A percentile compares a stretch with the other conserved stretches of the same genome.
Conservation (phyloP, 805 yeast genomes). For the Yarrowia keelungensis region DNA sequence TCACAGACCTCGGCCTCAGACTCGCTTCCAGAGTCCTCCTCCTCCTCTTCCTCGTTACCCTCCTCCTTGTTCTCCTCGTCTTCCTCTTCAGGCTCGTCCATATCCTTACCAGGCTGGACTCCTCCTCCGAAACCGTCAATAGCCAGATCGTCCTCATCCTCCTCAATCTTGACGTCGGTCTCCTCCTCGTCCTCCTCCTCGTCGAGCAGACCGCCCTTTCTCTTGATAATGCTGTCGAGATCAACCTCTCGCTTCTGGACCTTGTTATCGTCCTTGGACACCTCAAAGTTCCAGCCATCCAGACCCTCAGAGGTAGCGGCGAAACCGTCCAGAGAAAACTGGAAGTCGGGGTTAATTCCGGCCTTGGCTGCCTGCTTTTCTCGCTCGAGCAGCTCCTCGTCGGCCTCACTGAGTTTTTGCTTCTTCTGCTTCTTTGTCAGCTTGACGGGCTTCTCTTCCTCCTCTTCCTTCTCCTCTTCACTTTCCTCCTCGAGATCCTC, state of each 20-base stretch:
- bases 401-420: constrained; percentile 45
- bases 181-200: constrained; percentile 53
- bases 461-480: constrained; percentile 44
- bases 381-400: constrained; percentile 53
- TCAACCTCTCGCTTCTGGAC: constrained; percentile 68
- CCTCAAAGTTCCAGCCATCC: constrained; percentile 86
- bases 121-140: constrained; percentile 54
- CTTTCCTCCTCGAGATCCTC: constrained; percentile 62
- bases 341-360: constrained; percentile 71
- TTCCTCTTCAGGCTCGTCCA: constrained; percentile 47
- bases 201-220: constrained; percentile 79
- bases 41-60: constrained; percentile 49
- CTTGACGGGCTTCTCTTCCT: constrained; percentile 38
- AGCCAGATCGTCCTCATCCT: constrained; percentile 53
- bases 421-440: constrained; percentile 44
- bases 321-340: constrained; percentile 64
- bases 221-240: constrained; percentile 82
- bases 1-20: constrained; percentile 42
- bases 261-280: constrained; percentile 55
- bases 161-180: constrained; percentile 49
- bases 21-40: constrained; percentile 41
- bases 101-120: constrained; percentile 43
- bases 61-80: constrained; percentile 43
- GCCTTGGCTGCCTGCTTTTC: constrained; percentile 27
- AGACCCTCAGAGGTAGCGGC: constrained; percentile 51